A percentile compares a stretch with the other conserved stretches of the same genome.
phyloP scores from a whole-genome alignment of 1,139 yeast species.

The Geotrichum histeridarum region DNA sequence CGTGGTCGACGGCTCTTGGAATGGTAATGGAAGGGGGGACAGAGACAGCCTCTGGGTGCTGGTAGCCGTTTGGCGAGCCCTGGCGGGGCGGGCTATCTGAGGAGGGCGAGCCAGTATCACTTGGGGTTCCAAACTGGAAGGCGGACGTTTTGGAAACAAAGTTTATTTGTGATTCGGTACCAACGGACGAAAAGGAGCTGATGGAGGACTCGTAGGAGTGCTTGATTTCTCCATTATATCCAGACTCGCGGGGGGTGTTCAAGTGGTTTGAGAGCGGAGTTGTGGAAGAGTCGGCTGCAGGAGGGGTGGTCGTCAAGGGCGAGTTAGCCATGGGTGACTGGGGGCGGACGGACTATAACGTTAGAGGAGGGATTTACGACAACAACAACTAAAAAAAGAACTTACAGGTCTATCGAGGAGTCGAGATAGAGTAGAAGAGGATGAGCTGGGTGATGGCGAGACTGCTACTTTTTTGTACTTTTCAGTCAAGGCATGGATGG shows the following conservation, averaged over 20 bases:
- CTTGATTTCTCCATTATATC: neutral
- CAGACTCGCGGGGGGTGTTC: neutral
- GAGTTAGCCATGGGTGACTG: neutral
- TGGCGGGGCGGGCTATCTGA: neutral
- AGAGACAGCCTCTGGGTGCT: neutral
- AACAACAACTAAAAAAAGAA: neutral
- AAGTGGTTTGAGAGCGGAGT: neutral
- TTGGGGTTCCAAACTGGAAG: slow-evolving; percentile 10
- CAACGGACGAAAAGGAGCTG: slow-evolving; percentile 9
- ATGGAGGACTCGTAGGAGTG: slow-evolving; percentile 11
- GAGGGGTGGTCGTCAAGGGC: neutral
- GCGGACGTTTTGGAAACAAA: slow-evolving; percentile 5
- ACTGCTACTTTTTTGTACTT: slow-evolving; percentile 21
- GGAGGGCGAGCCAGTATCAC: slow-evolving; percentile 7
- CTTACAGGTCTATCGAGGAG: slow-evolving; percentile 16
- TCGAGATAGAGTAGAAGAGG: slow-evolving; percentile 20
- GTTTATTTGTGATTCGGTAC: slow-evolving; percentile 9
- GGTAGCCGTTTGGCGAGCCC: slow-evolving; percentile 4
- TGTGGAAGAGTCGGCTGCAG: neutral
- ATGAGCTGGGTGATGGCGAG: slow-evolving; percentile 16
- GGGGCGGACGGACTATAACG: neutral
- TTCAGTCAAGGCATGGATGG: neutral
- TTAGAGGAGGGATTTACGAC: too few relatives aligned
- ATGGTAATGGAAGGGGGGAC: slow-evolving; percentile 12
- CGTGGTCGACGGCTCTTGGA: slow-evolving; percentile 15